A percentile compares a stretch with the other conserved stretches of the same genome.
Conservation (phyloP, 805 yeast species). For the Dipodascus geniculatus region DNA sequence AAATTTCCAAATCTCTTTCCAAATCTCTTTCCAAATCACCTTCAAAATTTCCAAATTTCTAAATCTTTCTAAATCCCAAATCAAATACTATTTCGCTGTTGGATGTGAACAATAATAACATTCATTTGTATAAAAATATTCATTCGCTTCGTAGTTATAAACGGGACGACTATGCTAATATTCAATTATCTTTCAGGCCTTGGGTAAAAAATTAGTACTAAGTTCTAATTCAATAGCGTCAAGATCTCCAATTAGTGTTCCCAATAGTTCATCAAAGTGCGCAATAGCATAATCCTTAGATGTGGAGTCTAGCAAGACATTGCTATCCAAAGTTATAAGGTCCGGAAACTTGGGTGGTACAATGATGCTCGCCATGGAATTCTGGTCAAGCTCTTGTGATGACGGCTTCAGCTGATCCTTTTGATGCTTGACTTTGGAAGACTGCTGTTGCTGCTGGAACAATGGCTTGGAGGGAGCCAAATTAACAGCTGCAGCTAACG, state of each 20-base stretch:
- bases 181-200: not conserved
- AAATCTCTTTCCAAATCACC: too few species aligned
- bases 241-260: slow-evolving; percentile 19
- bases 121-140: too few species aligned
- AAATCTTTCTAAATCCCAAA: too few species aligned
- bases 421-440: not conserved
- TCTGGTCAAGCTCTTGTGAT: not conserved
- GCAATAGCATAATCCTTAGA: slow-evolving; percentile 23
- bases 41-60: not conserved
- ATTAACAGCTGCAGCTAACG: not conserved
- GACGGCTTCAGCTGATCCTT: not conserved
- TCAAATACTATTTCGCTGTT: too few species aligned
- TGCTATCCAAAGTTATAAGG: slow-evolving; percentile 25
- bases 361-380: not conserved
- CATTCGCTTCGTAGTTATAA: too few species aligned
- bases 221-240: slow-evolving; percentile 11
- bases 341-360: slow-evolving; percentile 16
- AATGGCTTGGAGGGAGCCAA: not conserved
- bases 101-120: too few species aligned
- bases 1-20: too few species aligned
- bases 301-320: slow-evolving; percentile 27
- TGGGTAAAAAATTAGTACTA: slow-evolving; percentile 9
- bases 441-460: not conserved
- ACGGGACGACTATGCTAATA: too few species aligned
- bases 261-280: slow-evolving; percentile 24